Percentiles rank a stretch among this genome's conserved stretches.
Evolutionary conservation across 306 rosid species (phyloP).

Genomic region (Cicer chorassanicum): DNA sequence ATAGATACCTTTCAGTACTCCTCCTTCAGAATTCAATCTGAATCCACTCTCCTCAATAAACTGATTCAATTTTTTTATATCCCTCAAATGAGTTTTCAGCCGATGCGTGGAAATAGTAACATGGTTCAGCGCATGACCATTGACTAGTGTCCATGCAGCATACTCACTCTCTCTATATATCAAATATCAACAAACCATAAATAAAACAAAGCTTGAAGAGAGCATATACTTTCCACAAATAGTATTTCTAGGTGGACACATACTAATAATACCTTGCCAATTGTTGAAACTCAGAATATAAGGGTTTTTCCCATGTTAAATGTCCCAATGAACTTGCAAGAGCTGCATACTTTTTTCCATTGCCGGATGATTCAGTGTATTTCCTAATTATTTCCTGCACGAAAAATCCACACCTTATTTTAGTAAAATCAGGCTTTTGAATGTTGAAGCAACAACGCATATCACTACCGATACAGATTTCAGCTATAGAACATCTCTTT

Average conservation of each 20-base stretch:
- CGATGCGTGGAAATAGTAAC: slow-evolving; percentile 84
- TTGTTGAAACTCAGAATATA: slow-evolving; percentile 76
- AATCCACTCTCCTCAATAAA: slow-evolving; percentile 80
- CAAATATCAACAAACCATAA: slow-evolving; percentile 38
- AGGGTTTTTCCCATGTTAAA: slow-evolving; percentile 82
- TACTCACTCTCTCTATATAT: slow-evolving; percentile 85
- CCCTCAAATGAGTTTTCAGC: slow-evolving; percentile 71
- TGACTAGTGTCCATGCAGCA: slow-evolving; percentile 97
- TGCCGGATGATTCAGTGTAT: slow-evolving; percentile 63
- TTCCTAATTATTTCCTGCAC: slow-evolving; percentile 75
- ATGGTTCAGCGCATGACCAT: slow-evolving; percentile 91
- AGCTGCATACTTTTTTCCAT: slow-evolving; percentile 78
- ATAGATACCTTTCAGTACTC: slow-evolving; percentile 78
- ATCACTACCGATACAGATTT: slow-evolving; percentile 7
- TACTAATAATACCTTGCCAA: slow-evolving; percentile 73
- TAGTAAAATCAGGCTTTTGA: neutral
- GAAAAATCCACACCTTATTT: slow-evolving; percentile 29
- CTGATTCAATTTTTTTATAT: slow-evolving; percentile 70
- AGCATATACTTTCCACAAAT: slow-evolving; percentile 19
- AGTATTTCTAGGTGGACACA: slow-evolving; percentile 7
- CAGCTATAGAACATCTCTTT: slow-evolving; percentile 10
- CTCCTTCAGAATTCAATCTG: slow-evolving; percentile 91
- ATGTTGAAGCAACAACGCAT: neutral
- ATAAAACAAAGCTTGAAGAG: slow-evolving; percentile 16
- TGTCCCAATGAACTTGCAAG: slow-evolving; percentile 82